These are phyloP conservation scores for Lactarius sp. DNA, from an alignment of 768 basidiomycete species.

Conservation along the genomic window DNA sequence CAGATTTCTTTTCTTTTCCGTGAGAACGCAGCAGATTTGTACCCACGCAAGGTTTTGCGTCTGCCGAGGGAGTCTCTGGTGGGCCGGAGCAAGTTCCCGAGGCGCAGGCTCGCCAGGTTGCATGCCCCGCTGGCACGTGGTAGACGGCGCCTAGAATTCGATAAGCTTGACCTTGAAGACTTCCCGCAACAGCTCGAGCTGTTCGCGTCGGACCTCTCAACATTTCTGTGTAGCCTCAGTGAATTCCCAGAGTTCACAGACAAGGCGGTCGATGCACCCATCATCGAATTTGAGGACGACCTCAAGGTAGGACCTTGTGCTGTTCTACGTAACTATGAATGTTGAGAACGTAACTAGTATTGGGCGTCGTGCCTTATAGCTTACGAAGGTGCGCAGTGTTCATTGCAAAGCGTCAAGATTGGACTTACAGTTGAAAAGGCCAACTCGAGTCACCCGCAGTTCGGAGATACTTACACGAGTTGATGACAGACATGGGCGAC, in stretches of 20 bases:
- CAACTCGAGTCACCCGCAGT: conserved; percentile 73
- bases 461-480: conserved; percentile 67
- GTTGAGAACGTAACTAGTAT: conserved; percentile 40
- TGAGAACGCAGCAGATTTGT: conserved; percentile 69
- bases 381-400: conserved; percentile 46
- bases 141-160: conserved; percentile 48
- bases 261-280: conserved; percentile 63
- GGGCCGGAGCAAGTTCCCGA: conserved; percentile 35
- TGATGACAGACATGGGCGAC: conserved; percentile 66
- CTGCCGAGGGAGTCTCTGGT: conserved; percentile 38
- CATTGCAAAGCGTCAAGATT: not conserved
- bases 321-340: conserved; percentile 2
- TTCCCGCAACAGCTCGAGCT: conserved; percentile 62
- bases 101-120: conserved; percentile 33
- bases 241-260: conserved; percentile 78
- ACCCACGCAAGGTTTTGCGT: conserved; percentile 58
- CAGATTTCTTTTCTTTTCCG: conserved; percentile 67
- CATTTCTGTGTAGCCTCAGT: conserved; percentile 64
- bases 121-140: conserved; percentile 39
- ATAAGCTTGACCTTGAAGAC: conserved; percentile 58
- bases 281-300: conserved; percentile 63
- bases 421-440: conserved; percentile 35
- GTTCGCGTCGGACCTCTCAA: conserved; percentile 58
- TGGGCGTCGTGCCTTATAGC: conserved; percentile 69
- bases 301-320: conserved; percentile 43